Evolutionary conservation across 139 green algal species (phyloP).

Genomic region (Chlorella sp.): DNA sequence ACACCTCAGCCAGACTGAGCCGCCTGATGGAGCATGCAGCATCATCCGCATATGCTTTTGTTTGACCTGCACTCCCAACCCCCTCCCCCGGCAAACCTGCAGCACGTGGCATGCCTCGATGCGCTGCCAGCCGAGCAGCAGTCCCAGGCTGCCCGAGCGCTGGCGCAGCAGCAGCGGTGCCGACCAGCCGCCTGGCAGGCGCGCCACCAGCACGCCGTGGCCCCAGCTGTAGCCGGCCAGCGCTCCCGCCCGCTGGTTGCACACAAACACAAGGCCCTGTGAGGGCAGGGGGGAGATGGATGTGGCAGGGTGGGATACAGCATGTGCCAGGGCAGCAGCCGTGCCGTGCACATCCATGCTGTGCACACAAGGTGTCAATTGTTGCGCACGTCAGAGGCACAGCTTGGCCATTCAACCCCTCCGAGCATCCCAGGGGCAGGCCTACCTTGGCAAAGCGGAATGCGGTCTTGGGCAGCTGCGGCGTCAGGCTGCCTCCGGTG

Average conservation of each 20-base stretch:
- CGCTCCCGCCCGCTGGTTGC: conserved; percentile 31
- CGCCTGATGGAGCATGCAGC: too few species aligned
- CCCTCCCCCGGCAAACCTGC: background rate
- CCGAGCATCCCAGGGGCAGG: too few species aligned
- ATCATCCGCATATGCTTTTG: too few species aligned
- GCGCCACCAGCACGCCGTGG: conserved; percentile 30
- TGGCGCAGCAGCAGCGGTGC: conserved; percentile 29
- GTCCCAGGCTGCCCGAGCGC: conserved; percentile 19
- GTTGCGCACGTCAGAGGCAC: too few species aligned
- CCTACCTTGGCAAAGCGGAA: conserved; percentile 24
- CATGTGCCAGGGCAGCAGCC: too few species aligned
- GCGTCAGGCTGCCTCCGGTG: background rate
- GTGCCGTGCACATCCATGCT: too few species aligned
- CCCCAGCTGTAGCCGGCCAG: conserved; percentile 21
- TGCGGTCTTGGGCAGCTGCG: conserved; percentile 19
- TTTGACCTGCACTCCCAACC: too few species aligned
- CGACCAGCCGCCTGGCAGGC: conserved; percentile 36
- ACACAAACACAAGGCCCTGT: conserved; percentile 39
- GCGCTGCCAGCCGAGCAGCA: conserved; percentile 17
- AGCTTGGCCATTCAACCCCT: too few species aligned
- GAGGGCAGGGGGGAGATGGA: background rate
- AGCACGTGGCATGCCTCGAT: conserved; percentile 19
- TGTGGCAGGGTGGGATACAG: background rate
- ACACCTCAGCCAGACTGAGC: too few species aligned
- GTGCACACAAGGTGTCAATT: too few species aligned